Evolutionary conservation across 495 filamentous ascomycete species (phyloP).

Genomic region (Hyaloscypha hepaticicola): DNA sequence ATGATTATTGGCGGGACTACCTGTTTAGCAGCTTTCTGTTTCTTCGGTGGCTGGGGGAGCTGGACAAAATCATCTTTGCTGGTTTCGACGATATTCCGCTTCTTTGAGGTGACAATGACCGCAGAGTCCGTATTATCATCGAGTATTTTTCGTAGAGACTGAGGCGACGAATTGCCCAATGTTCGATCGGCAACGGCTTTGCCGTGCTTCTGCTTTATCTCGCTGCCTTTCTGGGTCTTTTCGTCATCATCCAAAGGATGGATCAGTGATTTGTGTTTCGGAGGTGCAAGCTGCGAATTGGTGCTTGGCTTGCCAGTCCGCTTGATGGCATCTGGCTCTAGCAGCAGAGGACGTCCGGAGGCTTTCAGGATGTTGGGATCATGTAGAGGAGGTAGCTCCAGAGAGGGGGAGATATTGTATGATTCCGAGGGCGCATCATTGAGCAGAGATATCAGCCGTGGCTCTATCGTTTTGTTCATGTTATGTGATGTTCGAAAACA

Average conservation of each 20-base stretch:
- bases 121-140: slow-evolving; percentile 39
- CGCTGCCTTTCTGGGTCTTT: slow-evolving; percentile 5
- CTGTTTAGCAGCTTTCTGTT: slow-evolving; percentile 51
- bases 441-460: slow-evolving; percentile 56
- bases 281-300: slow-evolving; percentile 21
- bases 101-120: slow-evolving; percentile 44
- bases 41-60: slow-evolving; percentile 54
- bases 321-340: slow-evolving; percentile 45
- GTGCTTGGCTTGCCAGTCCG: slow-evolving; percentile 36
- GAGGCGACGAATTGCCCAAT: slow-evolving; percentile 34
- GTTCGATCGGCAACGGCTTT: slow-evolving; percentile 13
- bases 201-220: slow-evolving; percentile 13
- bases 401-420: slow-evolving; percentile 35
- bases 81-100: slow-evolving; percentile 41
- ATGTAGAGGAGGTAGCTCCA: slow-evolving; percentile 46
- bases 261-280: slow-evolving; percentile 18
- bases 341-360: slow-evolving; percentile 41
- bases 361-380: slow-evolving; percentile 38
- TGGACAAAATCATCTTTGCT: slow-evolving; percentile 55
- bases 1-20: slow-evolving; percentile 64
- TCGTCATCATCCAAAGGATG: slow-evolving; percentile 20
- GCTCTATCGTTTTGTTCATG: slow-evolving; percentile 50
- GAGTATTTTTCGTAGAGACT: slow-evolving; percentile 47
- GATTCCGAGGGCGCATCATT: slow-evolving; percentile 37
- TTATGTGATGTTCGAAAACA: slow-evolving; percentile 16